phyloP scores from a whole-genome alignment of 176 grass and related monocot species.

The Cenchrus purpureus region DNA sequence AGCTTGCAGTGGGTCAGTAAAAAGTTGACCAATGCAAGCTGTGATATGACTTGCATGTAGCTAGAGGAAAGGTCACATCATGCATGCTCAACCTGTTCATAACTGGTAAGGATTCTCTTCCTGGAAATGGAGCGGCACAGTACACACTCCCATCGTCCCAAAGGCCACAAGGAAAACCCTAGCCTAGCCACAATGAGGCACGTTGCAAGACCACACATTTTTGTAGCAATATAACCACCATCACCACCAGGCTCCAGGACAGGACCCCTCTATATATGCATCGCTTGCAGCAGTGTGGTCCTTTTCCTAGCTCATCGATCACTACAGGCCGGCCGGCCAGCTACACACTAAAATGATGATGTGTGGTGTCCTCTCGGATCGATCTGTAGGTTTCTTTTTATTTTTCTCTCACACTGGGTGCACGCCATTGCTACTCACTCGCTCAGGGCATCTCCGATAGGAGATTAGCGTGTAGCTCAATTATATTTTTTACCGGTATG shows the following conservation, averaged over 20 bases:
- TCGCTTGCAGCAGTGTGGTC: slow-evolving; percentile 5
- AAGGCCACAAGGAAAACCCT: not conserved
- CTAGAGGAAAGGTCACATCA: slow-evolving; percentile 34
- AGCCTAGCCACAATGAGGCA: slow-evolving; percentile 14
- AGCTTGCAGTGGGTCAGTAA: not conserved
- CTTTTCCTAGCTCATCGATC: slow-evolving; percentile 2
- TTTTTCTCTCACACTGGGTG: not conserved
- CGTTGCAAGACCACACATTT: slow-evolving; percentile 22
- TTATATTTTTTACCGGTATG: too few species aligned
- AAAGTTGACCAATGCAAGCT: not conserved
- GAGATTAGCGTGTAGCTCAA: too few species aligned
- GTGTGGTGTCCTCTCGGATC: not conserved
- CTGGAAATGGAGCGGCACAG: slow-evolving; percentile 43
- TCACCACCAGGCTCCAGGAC: slow-evolving; percentile 13
- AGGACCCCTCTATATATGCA: slow-evolving; percentile 1
- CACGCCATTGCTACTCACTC: too few species aligned
- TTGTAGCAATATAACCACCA: slow-evolving; percentile 20
- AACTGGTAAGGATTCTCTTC: slow-evolving; percentile 55
- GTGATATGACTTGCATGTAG: slow-evolving; percentile 1
- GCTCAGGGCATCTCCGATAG: too few species aligned
- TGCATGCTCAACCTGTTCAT: slow-evolving; percentile 39
- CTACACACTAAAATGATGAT: not conserved
- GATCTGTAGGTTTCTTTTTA: not conserved
- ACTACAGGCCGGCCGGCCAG: too few species aligned
- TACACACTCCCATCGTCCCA: slow-evolving; percentile 12